Evolutionary conservation across 169 alveolate species (phyloP).

Genomic region (Miamiensis avidus): DNA sequence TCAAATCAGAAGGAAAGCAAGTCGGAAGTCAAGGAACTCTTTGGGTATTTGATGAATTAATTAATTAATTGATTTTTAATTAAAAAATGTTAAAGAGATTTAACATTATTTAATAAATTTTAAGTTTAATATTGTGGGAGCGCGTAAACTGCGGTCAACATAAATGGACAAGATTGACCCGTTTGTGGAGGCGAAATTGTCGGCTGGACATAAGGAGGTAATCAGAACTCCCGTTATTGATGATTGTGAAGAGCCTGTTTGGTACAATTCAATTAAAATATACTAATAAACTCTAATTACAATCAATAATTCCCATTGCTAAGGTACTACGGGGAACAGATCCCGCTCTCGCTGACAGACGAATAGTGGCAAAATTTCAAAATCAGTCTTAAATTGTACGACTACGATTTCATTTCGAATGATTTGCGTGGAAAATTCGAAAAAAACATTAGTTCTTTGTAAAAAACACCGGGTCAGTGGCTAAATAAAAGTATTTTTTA

Average conservation of each 20-base stretch:
- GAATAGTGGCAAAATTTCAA: constrained; percentile 19
- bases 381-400: constrained; percentile 23
- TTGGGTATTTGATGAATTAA: neutral
- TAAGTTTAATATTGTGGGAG: constrained; percentile 4
- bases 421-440: constrained; percentile 30
- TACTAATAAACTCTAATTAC: neutral
- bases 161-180: constrained; percentile 16
- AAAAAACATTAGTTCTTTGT: neutral
- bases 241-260: constrained; percentile 23
- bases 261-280: constrained; percentile 11
- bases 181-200: constrained; percentile 9
- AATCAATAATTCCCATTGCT: neutral
- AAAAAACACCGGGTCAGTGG: constrained; percentile 17
- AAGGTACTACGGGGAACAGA: constrained; percentile 3
- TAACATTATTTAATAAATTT: neutral
- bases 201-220: constrained; percentile 6
- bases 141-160: constrained; percentile 7
- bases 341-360: constrained; percentile 14
- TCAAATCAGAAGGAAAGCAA: neutral
- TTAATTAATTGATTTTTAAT: neutral
- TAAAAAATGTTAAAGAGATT: neutral
- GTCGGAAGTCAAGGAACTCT: neutral
- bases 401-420: constrained; percentile 24
- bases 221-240: constrained; percentile 29
- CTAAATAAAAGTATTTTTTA: neutral